Base-by-base conservation (phyloP, 2,329 filamentous ascomycete genomes). In the Fusarium sororula region DNA sequence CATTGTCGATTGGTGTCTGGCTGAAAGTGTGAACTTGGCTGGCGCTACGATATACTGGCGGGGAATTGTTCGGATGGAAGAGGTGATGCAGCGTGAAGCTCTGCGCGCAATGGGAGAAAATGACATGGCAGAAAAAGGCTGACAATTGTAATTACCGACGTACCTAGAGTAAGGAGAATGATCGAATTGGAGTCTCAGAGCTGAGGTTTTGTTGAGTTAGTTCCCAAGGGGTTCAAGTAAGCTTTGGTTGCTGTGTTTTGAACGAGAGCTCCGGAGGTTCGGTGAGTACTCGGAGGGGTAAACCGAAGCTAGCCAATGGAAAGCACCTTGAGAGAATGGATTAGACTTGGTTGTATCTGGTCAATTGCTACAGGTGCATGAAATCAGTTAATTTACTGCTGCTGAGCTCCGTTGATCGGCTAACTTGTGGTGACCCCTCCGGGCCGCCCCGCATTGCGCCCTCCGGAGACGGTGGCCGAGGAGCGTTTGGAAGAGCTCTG, bases 1-100 rank as follows among this genome's bases (percentile, higher is more conserved):
- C 82, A 86, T 87, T 69, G 79, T 85, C 80, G 83, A 80, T 76
- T 80, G 77, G 67, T 80, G 63, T 76, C 81, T 76, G 75, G 68
- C 62, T 70, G 78, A 71, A 66, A 72, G 76, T 79, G 81, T 83
- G 77, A 82, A 81, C 66, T 68, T 75, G 51, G 73, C 67, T 72
- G 63, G 59, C 63, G 63, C 38, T 63, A 58, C 45, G 35, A 71
- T 41, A 48, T 68, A 56, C 51, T 57, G 60, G 48, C 53, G 66
- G 72, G 74, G 62, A 63, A 63, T 61, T 58, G 63, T 48, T 63
- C 68, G 73, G 58, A 75, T 64, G 65, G 67, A 67, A 38, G 74
- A 70, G 53, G 62, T 58, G 54, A 72, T 47, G 60, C 74, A 65
- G 65, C 73, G 75, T 65, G 75, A 75, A 64, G 74, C 77, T 76